A percentile compares a stretch with the other conserved stretches of the same genome.
Conservation (phyloP, 2,329 filamentous ascomycete genomes). For the Epichloe gansuensis region DNA sequence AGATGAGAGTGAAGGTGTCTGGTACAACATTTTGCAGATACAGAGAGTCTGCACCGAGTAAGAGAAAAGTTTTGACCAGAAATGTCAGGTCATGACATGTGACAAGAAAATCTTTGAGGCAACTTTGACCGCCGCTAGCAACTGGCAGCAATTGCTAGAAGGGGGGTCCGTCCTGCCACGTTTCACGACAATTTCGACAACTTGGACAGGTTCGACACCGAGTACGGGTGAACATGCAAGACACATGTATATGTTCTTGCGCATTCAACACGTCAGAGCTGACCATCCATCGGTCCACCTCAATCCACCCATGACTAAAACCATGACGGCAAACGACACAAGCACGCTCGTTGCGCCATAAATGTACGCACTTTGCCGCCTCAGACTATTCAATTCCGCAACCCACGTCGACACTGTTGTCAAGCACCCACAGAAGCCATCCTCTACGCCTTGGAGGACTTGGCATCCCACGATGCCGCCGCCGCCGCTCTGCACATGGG, state of each 20-base stretch:
- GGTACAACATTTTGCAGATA: too few species aligned
- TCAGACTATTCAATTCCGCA: constrained; percentile 41
- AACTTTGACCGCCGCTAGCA: too few species aligned
- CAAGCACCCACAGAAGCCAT: constrained; percentile 55
- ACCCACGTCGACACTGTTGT: constrained; percentile 59
- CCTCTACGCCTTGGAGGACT: constrained; percentile 51
- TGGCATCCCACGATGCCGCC: constrained; percentile 48
- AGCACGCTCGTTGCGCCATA: constrained; percentile 53
- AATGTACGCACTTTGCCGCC: constrained; percentile 45
- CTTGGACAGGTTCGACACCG: too few species aligned
- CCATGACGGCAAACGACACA: constrained; percentile 43
- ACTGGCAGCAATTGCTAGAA: too few species aligned
- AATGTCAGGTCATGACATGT: too few species aligned
- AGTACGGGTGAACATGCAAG: too few species aligned
- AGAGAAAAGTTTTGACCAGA: too few species aligned
- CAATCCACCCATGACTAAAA: constrained; percentile 63
- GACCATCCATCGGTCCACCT: constrained; percentile 52
- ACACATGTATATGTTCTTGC: background rate
- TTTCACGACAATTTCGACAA: too few species aligned
- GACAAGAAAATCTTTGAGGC: too few species aligned
- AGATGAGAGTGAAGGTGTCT: too few species aligned
- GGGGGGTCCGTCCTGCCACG: too few species aligned
- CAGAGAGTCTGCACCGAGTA: too few species aligned
- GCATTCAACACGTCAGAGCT: constrained; percentile 21
- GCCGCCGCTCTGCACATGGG: constrained; percentile 47